Evolutionary conservation across 352 stramenopile species (phyloP).

Genomic region (Phytopythium cucurbitacearum): DNA sequence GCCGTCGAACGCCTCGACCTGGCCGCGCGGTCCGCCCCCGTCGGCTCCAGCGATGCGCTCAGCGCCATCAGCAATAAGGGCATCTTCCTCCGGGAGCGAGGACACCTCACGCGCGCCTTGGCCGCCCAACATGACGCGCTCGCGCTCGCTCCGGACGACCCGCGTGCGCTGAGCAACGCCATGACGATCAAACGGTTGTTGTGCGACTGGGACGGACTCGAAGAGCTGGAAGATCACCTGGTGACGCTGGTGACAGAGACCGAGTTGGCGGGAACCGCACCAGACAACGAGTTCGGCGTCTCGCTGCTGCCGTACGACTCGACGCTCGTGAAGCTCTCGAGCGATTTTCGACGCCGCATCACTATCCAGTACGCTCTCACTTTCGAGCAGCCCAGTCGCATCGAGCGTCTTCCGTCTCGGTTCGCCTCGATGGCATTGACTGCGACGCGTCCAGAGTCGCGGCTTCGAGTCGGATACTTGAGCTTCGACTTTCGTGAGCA

Average conservation of each 20-base stretch:
- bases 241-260: slow-evolving; percentile 14
- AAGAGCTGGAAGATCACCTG: slow-evolving; percentile 44
- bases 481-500: slow-evolving; percentile 92
- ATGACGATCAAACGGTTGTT: slow-evolving; percentile 48
- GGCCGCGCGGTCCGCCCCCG: slow-evolving; percentile 15
- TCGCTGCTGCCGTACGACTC: slow-evolving; percentile 69
- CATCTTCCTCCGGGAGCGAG: slow-evolving; percentile 53
- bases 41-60: slow-evolving; percentile 9
- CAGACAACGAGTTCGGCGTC: slow-evolving; percentile 1
- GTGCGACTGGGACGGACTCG: slow-evolving; percentile 50
- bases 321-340: slow-evolving; percentile 51
- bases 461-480: slow-evolving; percentile 82
- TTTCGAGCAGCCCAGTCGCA: slow-evolving; percentile 32
- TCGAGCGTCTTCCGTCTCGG: slow-evolving; percentile 22
- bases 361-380: slow-evolving; percentile 19
- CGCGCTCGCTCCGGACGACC: slow-evolving; percentile 20
- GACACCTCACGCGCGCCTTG: slow-evolving; percentile 32
- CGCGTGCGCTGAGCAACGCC: slow-evolving; percentile 40
- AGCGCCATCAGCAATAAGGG: slow-evolving; percentile 71
- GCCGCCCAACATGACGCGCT: slow-evolving; percentile 37
- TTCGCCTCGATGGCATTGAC: slow-evolving; percentile 2
- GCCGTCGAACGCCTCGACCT: slow-evolving; percentile 45
- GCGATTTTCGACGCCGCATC: slow-evolving; percentile 42
- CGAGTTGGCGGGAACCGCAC: slow-evolving; percentile 9
- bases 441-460: background rate